These are phyloP conservation scores for Trichoderma citrinoviride DNA, from an alignment of 2,329 filamentous ascomycete species.

Conservation along the genomic window DNA sequence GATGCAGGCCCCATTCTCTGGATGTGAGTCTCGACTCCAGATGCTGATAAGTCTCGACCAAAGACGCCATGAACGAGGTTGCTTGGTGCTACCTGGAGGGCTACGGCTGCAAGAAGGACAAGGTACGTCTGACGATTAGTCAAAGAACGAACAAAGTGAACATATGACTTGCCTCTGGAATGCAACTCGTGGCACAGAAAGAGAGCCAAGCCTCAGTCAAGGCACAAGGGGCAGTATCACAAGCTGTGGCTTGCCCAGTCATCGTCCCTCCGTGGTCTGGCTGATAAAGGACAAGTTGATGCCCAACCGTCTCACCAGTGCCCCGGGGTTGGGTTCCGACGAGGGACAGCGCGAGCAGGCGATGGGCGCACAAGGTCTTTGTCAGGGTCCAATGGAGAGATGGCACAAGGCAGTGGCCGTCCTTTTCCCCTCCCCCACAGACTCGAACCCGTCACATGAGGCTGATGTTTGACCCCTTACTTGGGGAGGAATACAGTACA, in stretches of 20 bases:
- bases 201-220: constrained; percentile 4
- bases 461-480: constrained; percentile 41
- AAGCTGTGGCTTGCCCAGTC: constrained; percentile 20
- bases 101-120: constrained; percentile 97
- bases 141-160: neutral
- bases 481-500: constrained; percentile 53
- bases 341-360: constrained; percentile 24
- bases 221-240: constrained; percentile 6
- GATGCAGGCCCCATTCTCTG: constrained; percentile 1
- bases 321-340: constrained; percentile 41
- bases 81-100: constrained; percentile 95
- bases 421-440: neutral
- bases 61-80: constrained; percentile 95
- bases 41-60: constrained; percentile 14
- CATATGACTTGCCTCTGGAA: neutral
- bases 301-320: constrained; percentile 26
- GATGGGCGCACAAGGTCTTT: constrained; percentile 9
- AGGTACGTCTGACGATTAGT: constrained; percentile 61
- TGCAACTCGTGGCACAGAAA: neutral
- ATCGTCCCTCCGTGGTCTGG: neutral
- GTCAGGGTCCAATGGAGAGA: constrained; percentile 12
- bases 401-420: neutral
- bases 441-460: constrained; percentile 41
- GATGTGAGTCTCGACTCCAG: neutral
- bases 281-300: constrained; percentile 21